Conservation (phyloP, 1,139 yeast species). For the Suhomyces taliae region DNA sequence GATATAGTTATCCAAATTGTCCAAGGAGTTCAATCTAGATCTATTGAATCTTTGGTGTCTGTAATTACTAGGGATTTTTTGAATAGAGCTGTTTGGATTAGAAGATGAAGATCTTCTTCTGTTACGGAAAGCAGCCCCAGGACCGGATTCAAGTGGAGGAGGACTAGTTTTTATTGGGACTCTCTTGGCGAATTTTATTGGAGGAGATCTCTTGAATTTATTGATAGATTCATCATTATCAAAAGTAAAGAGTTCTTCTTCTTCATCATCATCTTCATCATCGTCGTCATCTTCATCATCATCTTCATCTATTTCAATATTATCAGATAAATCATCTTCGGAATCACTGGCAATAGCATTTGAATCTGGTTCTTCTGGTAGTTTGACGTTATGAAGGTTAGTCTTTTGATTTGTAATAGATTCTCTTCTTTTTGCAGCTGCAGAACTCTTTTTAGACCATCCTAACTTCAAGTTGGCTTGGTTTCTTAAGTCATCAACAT, state of each 20-base stretch:
- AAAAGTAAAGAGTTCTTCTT: slow-evolving; percentile 41
- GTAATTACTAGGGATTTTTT: slow-evolving; percentile 13
- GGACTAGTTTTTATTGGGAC: slow-evolving; percentile 46
- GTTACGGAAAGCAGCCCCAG: slow-evolving; percentile 3
- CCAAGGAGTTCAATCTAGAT: slow-evolving; percentile 45
- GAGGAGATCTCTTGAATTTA: slow-evolving; percentile 31
- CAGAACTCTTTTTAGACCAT: slow-evolving; percentile 42
- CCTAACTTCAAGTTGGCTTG: slow-evolving; percentile 44
- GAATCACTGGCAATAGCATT: slow-evolving; percentile 43
- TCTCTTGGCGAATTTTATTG: slow-evolving; percentile 45
- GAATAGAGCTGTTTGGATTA: slow-evolving; percentile 13
- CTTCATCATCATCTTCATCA: slow-evolving; percentile 21
- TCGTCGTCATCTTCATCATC: slow-evolving; percentile 22
- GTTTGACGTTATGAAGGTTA: slow-evolving; percentile 46
- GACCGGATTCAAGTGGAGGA: slow-evolving; percentile 34
- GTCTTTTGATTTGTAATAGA: slow-evolving; percentile 51
- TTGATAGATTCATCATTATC: slow-evolving; percentile 38
- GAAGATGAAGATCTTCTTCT: slow-evolving; percentile 31
- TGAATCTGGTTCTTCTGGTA: slow-evolving; percentile 38
- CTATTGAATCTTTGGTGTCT: slow-evolving; percentile 40
- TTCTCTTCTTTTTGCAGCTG: slow-evolving; percentile 40
- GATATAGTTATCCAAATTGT: slow-evolving; percentile 45
- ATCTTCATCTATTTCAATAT: slow-evolving; percentile 21
- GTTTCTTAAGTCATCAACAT: slow-evolving; percentile 38
- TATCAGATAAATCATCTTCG: slow-evolving; percentile 37